phyloP scores from a whole-genome alignment of 805 yeast genomes.

The Wickerhamomyces ciferrii region DNA sequence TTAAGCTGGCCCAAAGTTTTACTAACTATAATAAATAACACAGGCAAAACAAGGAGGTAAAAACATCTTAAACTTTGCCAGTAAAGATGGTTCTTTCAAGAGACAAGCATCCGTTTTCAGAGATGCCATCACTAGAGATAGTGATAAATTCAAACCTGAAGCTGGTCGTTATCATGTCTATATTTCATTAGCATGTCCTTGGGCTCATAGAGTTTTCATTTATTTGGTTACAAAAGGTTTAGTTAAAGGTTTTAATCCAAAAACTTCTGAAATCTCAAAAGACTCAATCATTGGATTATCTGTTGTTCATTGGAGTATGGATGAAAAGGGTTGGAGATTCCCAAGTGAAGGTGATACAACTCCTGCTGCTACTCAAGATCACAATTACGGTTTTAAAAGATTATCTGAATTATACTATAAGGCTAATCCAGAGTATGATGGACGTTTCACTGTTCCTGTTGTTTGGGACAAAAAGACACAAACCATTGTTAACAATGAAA shows the following conservation, averaged over 20 bases:
- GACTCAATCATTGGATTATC: conserved; percentile 55
- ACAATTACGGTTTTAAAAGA: conserved; percentile 51
- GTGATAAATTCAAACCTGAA: conserved; percentile 68
- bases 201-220: conserved; percentile 86
- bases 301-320: conserved; percentile 91
- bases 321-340: conserved; percentile 86
- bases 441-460: conserved; percentile 89
- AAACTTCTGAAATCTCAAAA: conserved; percentile 20
- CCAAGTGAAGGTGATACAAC: conserved; percentile 37
- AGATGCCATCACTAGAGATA: conserved; percentile 51
- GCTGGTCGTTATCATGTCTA: conserved; percentile 79
- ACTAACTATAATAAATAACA: conserved; percentile 6
- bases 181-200: conserved; percentile 89
- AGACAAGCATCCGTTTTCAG: conserved; percentile 57
- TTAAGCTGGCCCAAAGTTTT: no score
- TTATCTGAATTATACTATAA: conserved; percentile 69
- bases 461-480: conserved; percentile 82
- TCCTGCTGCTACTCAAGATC: conserved; percentile 47
- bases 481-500: conserved; percentile 89
- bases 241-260: conserved; percentile 32
- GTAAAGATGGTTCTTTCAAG: conserved; percentile 49
- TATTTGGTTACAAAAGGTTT: conserved; percentile 72
- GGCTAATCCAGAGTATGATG: conserved; percentile 70
- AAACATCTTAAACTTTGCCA: conserved; percentile 41
- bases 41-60: conserved; percentile 24